Evolutionary conservation across 805 yeast species (phyloP).

Genomic region (Pichia pseudocactophila): DNA sequence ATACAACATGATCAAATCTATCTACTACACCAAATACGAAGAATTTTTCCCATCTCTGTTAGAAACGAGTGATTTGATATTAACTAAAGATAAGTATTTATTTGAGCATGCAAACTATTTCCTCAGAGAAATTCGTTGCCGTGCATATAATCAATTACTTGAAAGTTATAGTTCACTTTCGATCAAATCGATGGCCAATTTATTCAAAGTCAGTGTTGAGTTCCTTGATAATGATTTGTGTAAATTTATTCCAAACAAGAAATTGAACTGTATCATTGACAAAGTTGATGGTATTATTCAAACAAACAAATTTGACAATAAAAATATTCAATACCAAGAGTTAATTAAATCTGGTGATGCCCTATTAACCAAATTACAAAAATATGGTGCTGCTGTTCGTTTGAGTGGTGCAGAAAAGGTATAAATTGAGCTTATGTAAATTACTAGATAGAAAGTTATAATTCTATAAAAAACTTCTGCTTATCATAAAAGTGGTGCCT

Average conservation of each 20-base stretch:
- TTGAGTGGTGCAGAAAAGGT: conserved; percentile 84
- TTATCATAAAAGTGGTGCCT: conserved; percentile 1
- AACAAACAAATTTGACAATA: conserved; percentile 93
- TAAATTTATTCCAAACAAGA: conserved; percentile 86
- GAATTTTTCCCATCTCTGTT: conserved; percentile 69
- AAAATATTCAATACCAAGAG: conserved; percentile 84
- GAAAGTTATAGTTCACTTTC: conserved; percentile 92
- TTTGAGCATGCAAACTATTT: conserved; percentile 74
- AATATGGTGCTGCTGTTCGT: conserved; percentile 95
- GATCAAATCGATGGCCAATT: conserved; percentile 85
- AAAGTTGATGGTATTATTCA: conserved; percentile 91
- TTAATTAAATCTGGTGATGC: conserved; percentile 89
- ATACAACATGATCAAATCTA: conserved; percentile 70
- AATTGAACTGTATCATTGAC: conserved; percentile 91
- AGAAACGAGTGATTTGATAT: conserved; percentile 64
- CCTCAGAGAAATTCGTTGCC: conserved; percentile 87
- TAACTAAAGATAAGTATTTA: conserved; percentile 58
- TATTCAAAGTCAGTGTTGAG: conserved; percentile 81
- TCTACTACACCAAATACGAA: conserved; percentile 82
- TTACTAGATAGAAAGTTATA: background rate
- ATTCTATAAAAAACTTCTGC: background rate
- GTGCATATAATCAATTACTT: conserved; percentile 86
- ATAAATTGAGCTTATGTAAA: conserved; percentile 9
- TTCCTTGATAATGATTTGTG: conserved; percentile 83
- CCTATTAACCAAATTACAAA: conserved; percentile 86